Percentiles rank a stretch among this genome's conserved stretches.
These are phyloP conservation scores for Fraxinus baroniana DNA, from an alignment of 305 asterid species.

Conservation along the genomic window DNA sequence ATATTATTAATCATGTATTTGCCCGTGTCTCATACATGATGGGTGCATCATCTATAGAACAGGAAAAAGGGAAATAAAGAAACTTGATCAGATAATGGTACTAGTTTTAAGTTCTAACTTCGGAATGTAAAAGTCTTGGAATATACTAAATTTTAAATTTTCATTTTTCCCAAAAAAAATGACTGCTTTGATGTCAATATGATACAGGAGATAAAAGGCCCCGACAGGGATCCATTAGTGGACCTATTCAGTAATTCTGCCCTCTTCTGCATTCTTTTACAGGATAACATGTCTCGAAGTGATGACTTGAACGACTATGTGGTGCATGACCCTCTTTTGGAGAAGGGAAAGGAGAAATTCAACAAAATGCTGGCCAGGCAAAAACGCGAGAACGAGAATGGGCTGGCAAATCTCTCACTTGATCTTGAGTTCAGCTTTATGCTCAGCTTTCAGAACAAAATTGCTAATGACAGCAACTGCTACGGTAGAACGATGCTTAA, in stretches of 20 bases:
- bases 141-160: neutral
- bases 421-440: conserved; percentile 17
- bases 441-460: conserved; percentile 5
- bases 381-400: conserved; percentile 83
- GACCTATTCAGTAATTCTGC: neutral
- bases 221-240: neutral
- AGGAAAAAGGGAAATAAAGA: neutral
- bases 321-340: conserved; percentile 90
- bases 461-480: conserved; percentile 1
- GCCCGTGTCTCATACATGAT: neutral
- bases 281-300: conserved; percentile 84
- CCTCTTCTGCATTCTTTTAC: conserved; percentile 20
- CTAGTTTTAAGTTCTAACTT: neutral
- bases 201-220: neutral
- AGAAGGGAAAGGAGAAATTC: conserved; percentile 94
- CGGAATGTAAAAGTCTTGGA: neutral
- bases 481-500: neutral
- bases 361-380: conserved; percentile 83
- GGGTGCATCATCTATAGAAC: neutral
- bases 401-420: conserved; percentile 89
- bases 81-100: neutral
- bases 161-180: neutral
- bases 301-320: conserved; percentile 79
- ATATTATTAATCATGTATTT: neutral
- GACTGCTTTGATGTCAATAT: neutral